Evolutionary conservation across 495 filamentous ascomycete genomes (phyloP).

Genomic region (Xylaria grammica): DNA sequence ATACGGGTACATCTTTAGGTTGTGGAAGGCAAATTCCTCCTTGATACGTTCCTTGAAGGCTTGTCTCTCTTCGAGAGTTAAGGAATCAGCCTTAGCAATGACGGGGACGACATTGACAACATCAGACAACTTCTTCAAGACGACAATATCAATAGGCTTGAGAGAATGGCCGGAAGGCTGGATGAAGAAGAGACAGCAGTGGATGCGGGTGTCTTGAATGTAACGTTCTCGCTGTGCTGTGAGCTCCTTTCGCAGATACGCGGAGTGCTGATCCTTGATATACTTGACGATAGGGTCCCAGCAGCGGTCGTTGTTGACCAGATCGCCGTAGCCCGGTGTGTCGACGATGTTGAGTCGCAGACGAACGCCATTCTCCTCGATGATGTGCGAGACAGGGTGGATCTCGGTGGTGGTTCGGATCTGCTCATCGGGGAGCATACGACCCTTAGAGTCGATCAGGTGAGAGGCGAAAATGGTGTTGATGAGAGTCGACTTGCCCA

Average conservation of each 20-base stretch:
- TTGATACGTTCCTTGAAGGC: conserved; percentile 99
- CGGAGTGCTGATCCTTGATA: conserved; percentile 99
- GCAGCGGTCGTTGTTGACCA: conserved; percentile 99
- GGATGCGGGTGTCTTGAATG: conserved; percentile 97
- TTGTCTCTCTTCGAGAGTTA: conserved; percentile 93
- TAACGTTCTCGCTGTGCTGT: conserved; percentile 99
- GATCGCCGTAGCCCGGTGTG: conserved; percentile 96
- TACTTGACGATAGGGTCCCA: conserved; percentile 99
- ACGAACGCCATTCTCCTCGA: conserved; percentile 99
- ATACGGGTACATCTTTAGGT: conserved; percentile 99
- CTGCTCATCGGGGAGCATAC: conserved; percentile 86
- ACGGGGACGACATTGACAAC: conserved; percentile 99
- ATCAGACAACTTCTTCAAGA: conserved; percentile 98
- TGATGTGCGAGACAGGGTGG: conserved; percentile 95
- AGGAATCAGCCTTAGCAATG: conserved; percentile 96
- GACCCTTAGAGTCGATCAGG: conserved; percentile 98
- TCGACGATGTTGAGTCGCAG: conserved; percentile 97
- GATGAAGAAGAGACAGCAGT: conserved; percentile 99
- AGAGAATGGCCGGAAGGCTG: conserved; percentile 95
- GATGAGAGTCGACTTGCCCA: conserved; percentile 98
- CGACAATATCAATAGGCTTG: conserved; percentile 99
- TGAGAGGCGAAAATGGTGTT: conserved; percentile 99
- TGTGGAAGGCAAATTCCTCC: conserved; percentile 99
- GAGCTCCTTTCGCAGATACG: conserved; percentile 98
- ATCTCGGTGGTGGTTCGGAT: conserved; percentile 98